Percentiles rank a stretch among this genome's conserved stretches.
phyloP scores from a whole-genome alignment of 2,329 filamentous ascomycete genomes.

The Verticillium isaacii region DNA sequence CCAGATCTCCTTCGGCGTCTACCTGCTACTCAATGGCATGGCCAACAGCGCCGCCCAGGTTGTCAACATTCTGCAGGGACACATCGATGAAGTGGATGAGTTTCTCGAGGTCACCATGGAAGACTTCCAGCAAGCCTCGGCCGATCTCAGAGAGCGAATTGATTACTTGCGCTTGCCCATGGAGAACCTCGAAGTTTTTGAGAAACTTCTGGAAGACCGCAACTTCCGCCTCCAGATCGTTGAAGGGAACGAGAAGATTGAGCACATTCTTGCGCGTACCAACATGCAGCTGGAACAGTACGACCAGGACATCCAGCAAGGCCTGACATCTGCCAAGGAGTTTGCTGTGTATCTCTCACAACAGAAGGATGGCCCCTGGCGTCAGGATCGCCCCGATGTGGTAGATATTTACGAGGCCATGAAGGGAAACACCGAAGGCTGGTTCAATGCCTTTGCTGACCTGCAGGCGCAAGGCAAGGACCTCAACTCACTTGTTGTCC shows the following conservation, averaged over 20 bases:
- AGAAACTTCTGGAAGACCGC: conserved; percentile 81
- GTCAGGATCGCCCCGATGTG: conserved; percentile 57
- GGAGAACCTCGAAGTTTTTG: conserved; percentile 76
- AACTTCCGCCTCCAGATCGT: conserved; percentile 78
- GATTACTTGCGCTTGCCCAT: conserved; percentile 78
- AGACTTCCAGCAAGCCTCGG: conserved; percentile 72
- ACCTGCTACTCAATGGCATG: conserved; percentile 76
- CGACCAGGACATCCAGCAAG: conserved; percentile 73
- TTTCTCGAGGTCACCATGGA: conserved; percentile 84
- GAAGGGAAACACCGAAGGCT: conserved; percentile 88
- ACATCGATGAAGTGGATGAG: conserved; percentile 90
- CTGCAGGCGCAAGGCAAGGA: conserved; percentile 68
- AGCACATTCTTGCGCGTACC: conserved; percentile 81
- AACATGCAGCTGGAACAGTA: conserved; percentile 70
- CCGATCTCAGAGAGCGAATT: conserved; percentile 76
- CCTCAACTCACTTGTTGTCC: conserved; percentile 64
- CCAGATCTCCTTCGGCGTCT: conserved; percentile 90
- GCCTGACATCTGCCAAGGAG: conserved; percentile 68
- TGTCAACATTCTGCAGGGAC: conserved; percentile 80
- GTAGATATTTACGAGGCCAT: conserved; percentile 80
- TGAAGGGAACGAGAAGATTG: conserved; percentile 84
- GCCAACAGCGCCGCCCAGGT: conserved; percentile 88
- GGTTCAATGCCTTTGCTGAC: conserved; percentile 74
- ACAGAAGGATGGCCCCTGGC: conserved; percentile 57
- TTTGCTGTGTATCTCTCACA: conserved; percentile 71